Percentiles rank a stretch among this genome's conserved stretches.
Evolutionary conservation across 306 rosid species (phyloP).

Genomic region (Delonix regia): DNA sequence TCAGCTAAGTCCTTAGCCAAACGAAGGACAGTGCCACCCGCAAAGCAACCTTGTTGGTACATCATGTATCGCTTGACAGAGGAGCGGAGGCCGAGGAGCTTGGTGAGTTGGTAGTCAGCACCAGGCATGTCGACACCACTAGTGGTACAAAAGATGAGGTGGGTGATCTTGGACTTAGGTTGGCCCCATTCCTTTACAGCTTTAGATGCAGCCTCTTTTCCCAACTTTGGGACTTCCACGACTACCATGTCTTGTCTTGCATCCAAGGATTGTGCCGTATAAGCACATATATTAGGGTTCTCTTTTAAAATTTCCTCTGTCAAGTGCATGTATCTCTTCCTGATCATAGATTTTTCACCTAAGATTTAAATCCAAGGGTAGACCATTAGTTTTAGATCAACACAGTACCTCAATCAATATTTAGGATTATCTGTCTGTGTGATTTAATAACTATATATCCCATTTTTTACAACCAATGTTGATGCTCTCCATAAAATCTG

Average conservation of each 20-base stretch:
- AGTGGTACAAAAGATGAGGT: constrained; percentile 63
- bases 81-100: constrained; percentile 61
- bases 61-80: constrained; percentile 65
- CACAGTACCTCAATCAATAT: background rate
- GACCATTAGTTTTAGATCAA: background rate
- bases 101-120: constrained; percentile 60
- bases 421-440: background rate
- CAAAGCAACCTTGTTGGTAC: constrained; percentile 69
- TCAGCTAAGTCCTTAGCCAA: constrained; percentile 63
- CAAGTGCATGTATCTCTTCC: no score
- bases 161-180: constrained; percentile 65
- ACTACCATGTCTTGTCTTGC: no score
- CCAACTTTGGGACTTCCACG: no score
- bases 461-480: no score
- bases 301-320: no score
- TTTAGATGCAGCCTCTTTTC: no score
- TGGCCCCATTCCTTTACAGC: constrained; percentile 60
- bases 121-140: constrained; percentile 74
- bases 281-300: no score
- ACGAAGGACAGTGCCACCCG: constrained; percentile 63
- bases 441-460: background rate
- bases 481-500: no score
- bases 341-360: background rate
- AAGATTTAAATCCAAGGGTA: no score
- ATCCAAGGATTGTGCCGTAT: no score